Evolutionary conservation across 2,329 filamentous ascomycete genomes (phyloP).

Genomic region (Fusarium globosum): DNA sequence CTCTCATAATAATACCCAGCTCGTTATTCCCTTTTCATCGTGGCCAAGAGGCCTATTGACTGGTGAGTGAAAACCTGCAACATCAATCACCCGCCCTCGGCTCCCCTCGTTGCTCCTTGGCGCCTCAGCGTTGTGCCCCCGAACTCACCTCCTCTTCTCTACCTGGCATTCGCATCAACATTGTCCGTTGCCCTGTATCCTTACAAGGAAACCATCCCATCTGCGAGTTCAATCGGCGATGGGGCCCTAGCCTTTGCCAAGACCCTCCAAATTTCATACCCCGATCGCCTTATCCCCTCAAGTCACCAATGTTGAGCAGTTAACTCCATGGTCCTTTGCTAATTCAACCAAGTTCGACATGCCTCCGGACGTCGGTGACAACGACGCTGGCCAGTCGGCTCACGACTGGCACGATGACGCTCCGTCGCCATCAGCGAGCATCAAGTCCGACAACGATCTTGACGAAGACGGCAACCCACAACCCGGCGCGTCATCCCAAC

Average conservation of each 20-base stretch:
- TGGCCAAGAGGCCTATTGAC: slow-evolving; percentile 32
- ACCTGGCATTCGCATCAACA: background rate
- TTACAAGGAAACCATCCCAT: background rate
- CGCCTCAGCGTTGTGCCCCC: slow-evolving; percentile 11
- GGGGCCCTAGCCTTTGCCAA: slow-evolving; percentile 13
- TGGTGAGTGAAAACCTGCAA: slow-evolving; percentile 35
- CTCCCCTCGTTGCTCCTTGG: slow-evolving; percentile 6
- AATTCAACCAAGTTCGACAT: slow-evolving; percentile 44
- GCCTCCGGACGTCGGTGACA: slow-evolving; percentile 57
- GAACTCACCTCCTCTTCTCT: slow-evolving; percentile 7
- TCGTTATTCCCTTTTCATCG: slow-evolving; percentile 8
- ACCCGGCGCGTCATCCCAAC: slow-evolving; percentile 58
- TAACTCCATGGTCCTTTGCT: slow-evolving; percentile 26
- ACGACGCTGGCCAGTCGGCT: slow-evolving; percentile 54
- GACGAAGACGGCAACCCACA: slow-evolving; percentile 51
- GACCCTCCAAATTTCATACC: slow-evolving; percentile 17
- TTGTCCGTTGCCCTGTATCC: background rate
- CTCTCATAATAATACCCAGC: slow-evolving; percentile 13
- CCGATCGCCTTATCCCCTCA: slow-evolving; percentile 15
- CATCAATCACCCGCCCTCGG: background rate
- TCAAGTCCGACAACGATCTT: slow-evolving; percentile 56
- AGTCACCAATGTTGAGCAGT: slow-evolving; percentile 15
- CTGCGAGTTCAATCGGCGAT: slow-evolving; percentile 17
- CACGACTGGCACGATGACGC: slow-evolving; percentile 53
- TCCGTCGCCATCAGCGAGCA: slow-evolving; percentile 56